A percentile compares a stretch with the other conserved stretches of the same genome.
phyloP scores from a whole-genome alignment of 2,329 filamentous ascomycete genomes.

The Fusarium xyrophilum region DNA sequence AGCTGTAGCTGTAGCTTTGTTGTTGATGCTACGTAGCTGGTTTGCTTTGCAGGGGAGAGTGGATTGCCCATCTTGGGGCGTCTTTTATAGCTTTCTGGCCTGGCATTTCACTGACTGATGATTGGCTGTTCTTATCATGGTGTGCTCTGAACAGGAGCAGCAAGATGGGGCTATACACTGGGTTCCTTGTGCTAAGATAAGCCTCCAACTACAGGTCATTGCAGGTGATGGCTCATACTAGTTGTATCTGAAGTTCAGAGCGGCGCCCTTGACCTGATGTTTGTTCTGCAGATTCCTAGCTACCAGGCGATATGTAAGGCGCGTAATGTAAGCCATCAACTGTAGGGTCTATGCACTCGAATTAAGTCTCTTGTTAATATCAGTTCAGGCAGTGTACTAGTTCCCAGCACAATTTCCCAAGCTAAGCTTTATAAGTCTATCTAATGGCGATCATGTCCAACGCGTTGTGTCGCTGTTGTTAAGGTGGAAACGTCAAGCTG shows the following conservation, averaged over 20 bases:
- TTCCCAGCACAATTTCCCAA: not conserved
- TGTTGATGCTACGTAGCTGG: not conserved
- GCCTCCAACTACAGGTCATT: not conserved
- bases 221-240: not conserved
- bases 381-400: not conserved
- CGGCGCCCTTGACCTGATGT: not conserved
- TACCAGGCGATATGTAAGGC: not conserved
- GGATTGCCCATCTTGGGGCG: accelerated
- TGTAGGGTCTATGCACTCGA: not conserved
- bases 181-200: no score
- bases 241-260: not conserved
- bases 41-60: not conserved
- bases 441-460: not conserved
- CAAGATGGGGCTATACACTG: no score
- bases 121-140: not conserved
- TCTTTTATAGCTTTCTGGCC: not conserved
- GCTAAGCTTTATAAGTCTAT: not conserved
- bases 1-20: not conserved
- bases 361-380: not conserved
- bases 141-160: not conserved
- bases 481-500: not conserved
- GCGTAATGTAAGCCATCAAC: not conserved
- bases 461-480: not conserved
- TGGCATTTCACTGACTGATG: not conserved
- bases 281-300: not conserved